phyloP scores from a whole-genome alignment of 2,329 filamentous ascomycete genomes.

The Botryosphaeria dothidea region DNA sequence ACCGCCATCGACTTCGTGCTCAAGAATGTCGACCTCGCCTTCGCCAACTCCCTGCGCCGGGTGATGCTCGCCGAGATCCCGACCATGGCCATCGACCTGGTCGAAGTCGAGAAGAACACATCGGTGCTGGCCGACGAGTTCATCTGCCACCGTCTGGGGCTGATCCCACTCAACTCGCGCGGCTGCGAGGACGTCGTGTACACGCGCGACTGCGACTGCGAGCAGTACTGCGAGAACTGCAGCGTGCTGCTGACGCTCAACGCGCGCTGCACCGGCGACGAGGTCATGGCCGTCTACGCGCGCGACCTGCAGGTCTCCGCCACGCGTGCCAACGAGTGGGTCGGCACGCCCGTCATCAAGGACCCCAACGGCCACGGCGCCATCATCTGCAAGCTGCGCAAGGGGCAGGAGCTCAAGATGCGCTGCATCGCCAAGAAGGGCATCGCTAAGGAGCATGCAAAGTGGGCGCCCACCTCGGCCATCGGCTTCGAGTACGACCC shows the following conservation, averaged over 20 bases:
- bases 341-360: constrained; percentile 80
- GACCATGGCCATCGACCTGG: constrained; percentile 90
- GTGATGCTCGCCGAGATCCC: constrained; percentile 92
- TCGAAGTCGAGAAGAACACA: constrained; percentile 89
- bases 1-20: constrained; percentile 90
- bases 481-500: constrained; percentile 98
- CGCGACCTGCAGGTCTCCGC: constrained; percentile 77
- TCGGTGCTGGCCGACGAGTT: constrained; percentile 98
- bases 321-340: constrained; percentile 68
- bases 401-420: constrained; percentile 86
- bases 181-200: constrained; percentile 81
- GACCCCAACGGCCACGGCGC: constrained; percentile 80
- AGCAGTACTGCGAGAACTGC: constrained; percentile 91
- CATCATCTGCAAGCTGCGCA: constrained; percentile 86
- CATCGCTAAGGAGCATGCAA: constrained; percentile 97
- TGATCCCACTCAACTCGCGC: constrained; percentile 83
- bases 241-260: constrained; percentile 82
- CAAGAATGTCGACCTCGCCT: constrained; percentile 81
- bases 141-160: constrained; percentile 85
- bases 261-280: constrained; percentile 80
- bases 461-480: constrained; percentile 91
- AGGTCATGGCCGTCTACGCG: constrained; percentile 92
- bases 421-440: constrained; percentile 96
- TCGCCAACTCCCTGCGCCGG: constrained; percentile 90
- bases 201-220: constrained; percentile 93